Evolutionary conservation across 2,329 filamentous ascomycete species (phyloP).

Genomic region (Fusarium bactridioides): DNA sequence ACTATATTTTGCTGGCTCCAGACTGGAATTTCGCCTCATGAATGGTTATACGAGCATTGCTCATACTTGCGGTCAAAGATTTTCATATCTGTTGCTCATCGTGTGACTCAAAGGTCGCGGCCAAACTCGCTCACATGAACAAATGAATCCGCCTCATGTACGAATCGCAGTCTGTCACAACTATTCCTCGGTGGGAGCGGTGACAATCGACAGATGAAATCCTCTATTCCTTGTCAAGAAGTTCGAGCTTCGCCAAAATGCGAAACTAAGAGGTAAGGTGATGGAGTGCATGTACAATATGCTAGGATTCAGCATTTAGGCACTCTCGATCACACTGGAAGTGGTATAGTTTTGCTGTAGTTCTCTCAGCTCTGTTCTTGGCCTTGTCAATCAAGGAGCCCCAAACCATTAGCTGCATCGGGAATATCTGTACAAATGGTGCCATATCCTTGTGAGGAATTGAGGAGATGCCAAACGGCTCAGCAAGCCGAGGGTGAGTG

Average conservation of each 20-base stretch:
- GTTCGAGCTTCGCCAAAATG: constrained; percentile 13
- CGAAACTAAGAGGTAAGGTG: constrained; percentile 23
- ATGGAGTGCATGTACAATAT: constrained; percentile 26
- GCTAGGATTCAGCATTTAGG: constrained; percentile 36
- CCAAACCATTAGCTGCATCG: constrained; percentile 22
- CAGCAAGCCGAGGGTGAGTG: constrained; percentile 28
- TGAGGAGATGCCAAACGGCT: constrained; percentile 23
- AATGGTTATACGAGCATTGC: constrained; percentile 27
- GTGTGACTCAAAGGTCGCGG: constrained; percentile 35
- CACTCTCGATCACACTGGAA: constrained; percentile 38
- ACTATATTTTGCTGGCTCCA: constrained; percentile 10
- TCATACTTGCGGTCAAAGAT: constrained; percentile 38
- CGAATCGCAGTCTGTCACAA: constrained; percentile 23
- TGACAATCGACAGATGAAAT: constrained; percentile 25
- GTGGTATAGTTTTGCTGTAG: constrained; percentile 25
- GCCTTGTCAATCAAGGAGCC: constrained; percentile 20
- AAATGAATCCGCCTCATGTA: constrained; percentile 15
- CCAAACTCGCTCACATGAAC: constrained; percentile 36
- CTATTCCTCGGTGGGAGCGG: constrained; percentile 5
- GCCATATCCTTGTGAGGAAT: constrained; percentile 20
- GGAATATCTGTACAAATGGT: constrained; percentile 26
- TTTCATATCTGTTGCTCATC: constrained; percentile 16
- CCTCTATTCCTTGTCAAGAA: constrained; percentile 20
- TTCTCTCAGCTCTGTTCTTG: constrained; percentile 19
- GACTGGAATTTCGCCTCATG: constrained; percentile 27